Base-by-base conservation (phyloP, 2,329 filamentous ascomycete genomes). In the Ceratocystis albifundus region DNA sequence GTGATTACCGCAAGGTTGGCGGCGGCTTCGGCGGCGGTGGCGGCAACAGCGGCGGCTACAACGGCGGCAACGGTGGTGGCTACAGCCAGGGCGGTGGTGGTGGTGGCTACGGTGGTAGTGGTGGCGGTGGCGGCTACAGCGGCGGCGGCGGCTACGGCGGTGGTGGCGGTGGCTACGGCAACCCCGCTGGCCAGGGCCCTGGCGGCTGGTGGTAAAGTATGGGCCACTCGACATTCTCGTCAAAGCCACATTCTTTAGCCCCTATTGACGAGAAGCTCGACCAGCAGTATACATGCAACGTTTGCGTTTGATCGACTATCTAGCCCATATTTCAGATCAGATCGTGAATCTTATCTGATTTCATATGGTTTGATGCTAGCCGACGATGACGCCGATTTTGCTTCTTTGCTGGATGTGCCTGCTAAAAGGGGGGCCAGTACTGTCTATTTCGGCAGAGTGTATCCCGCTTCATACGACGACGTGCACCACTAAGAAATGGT, bases 1-100 rank as follows among this genome's bases (percentile, higher is more conserved):
- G 92, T 74, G 94, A 97, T 76, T 90, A 94, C 81, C 90, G 94
- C 79, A 91, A 91, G 77, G 80, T 80, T 68, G 77, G 76, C 67
- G 75, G 76, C 68, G 76, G 77, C 68, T 77, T 78, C 65, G 77
- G 76, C 65, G 75, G 75, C 66, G 76, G 77, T 69, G 76, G 75
- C 66, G 74, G 73, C 65, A 77, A 78, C 66, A 73, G 75, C 69
- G 74, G 76, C 67, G 77, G 75, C 69, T 77, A 77, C 68, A 76
- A 80, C 69, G 78, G 79, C 70, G 76, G 75, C 69, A 75, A 75
- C 67, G 76, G 77, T 48, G 76, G 76, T 53, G 75, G 76, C 64
- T 73, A 74, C 68, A 75, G 75, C 66, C 73, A 76, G 67, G 77
- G 79, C 68, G 80, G 78, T 57, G 15, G 65, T n/a, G 61, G 77